Evolutionary conservation across 2,329 filamentous ascomycete species (phyloP).

Genomic region (Alternaria triticina): DNA sequence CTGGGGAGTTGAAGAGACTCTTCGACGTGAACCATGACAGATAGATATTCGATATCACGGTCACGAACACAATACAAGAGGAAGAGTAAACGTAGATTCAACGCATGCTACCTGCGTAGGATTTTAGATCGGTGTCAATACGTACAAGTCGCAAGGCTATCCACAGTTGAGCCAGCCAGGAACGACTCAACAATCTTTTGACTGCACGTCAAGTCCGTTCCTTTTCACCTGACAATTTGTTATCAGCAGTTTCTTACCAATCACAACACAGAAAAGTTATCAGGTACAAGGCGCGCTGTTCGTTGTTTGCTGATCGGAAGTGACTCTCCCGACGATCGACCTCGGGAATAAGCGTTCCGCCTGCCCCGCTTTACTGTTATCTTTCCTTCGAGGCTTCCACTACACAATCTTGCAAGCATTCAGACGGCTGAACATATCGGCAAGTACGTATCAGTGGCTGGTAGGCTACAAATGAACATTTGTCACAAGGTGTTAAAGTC

Average conservation of each 20-base stretch:
- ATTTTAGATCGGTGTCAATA: background rate
- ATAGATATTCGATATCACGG: background rate
- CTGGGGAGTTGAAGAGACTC: constrained; percentile 46
- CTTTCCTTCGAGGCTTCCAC: background rate
- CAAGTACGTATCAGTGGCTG: background rate
- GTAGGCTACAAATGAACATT: background rate
- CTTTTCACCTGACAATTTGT: background rate
- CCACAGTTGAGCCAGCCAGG: background rate
- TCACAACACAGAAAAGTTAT: background rate
- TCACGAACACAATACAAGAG: background rate
- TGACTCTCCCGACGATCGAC: constrained; percentile 5
- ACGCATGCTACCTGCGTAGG: background rate
- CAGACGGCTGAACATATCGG: background rate
- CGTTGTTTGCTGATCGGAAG: constrained; percentile 1
- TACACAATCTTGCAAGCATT: background rate
- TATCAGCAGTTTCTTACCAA: background rate
- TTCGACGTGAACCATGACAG: constrained; percentile 40
- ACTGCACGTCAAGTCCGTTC: background rate
- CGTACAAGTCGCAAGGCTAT: background rate
- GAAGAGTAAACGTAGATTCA: background rate
- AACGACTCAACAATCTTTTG: background rate
- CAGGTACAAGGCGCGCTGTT: background rate
- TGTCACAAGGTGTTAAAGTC: background rate
- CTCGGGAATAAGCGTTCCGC: background rate
- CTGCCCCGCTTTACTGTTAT: constrained; percentile 7